These are phyloP conservation scores for Raffaelea ambrosiae DNA, from an alignment of 2,329 filamentous ascomycete species.

Conservation along the genomic window DNA sequence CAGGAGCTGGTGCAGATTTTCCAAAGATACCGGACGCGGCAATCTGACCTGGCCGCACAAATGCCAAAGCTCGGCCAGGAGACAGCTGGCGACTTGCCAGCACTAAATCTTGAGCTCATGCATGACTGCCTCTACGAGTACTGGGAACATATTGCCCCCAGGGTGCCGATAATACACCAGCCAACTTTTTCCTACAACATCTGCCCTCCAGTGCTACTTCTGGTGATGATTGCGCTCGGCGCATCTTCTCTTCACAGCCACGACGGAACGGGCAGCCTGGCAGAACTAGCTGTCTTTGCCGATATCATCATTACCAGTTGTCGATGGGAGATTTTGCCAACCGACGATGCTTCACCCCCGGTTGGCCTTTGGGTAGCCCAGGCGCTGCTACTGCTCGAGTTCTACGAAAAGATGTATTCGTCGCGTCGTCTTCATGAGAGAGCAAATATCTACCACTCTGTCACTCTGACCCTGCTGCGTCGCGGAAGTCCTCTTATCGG, in stretches of 20 bases:
- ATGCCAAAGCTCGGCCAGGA: slow-evolving; percentile 27
- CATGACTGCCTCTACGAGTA: slow-evolving; percentile 78
- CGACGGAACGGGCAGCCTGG: slow-evolving; percentile 43
- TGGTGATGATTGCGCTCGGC: slow-evolving; percentile 78
- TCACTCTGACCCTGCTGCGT: slow-evolving; percentile 75
- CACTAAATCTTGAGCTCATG: slow-evolving; percentile 69
- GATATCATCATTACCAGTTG: slow-evolving; percentile 61
- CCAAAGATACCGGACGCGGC: slow-evolving; percentile 32
- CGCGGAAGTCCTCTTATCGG: slow-evolving; percentile 81
- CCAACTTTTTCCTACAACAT: slow-evolving; percentile 76
- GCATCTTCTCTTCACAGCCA: slow-evolving; percentile 66
- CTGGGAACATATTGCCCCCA: slow-evolving; percentile 78
- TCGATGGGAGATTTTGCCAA: slow-evolving; percentile 76
- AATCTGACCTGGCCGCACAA: slow-evolving; percentile 28
- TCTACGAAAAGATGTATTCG: slow-evolving; percentile 89
- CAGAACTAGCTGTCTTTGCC: slow-evolving; percentile 38
- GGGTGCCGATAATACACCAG: slow-evolving; percentile 80
- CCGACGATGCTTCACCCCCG: slow-evolving; percentile 72
- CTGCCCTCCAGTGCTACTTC: slow-evolving; percentile 67
- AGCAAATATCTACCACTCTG: slow-evolving; percentile 83
- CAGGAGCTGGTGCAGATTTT: slow-evolving; percentile 36
- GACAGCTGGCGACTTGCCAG: slow-evolving; percentile 32
- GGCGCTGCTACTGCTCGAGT: slow-evolving; percentile 70
- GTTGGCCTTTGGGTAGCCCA: slow-evolving; percentile 86
- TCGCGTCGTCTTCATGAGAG: slow-evolving; percentile 76